Conservation (phyloP, 2,329 filamentous ascomycete species). For the Xylaria sp. region DNA sequence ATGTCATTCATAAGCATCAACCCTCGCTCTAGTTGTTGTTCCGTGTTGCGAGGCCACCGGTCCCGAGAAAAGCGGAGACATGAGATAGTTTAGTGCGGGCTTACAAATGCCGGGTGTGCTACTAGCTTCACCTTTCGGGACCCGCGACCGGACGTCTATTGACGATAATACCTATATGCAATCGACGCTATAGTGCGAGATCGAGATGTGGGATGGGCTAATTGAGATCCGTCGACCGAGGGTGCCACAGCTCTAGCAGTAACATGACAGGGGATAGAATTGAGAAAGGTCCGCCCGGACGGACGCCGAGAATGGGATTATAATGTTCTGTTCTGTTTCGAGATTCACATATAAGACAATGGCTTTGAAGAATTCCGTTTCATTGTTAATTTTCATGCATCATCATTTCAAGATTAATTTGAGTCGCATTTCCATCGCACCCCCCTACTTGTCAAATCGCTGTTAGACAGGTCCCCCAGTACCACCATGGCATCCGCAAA, state of each 20-base stretch:
- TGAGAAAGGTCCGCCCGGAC: constrained; percentile 16
- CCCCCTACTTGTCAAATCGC: background rate
- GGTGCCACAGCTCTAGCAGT: background rate
- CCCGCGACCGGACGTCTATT: background rate
- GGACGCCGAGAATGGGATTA: constrained; percentile 19
- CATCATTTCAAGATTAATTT: background rate
- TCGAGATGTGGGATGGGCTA: background rate
- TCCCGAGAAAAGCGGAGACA: background rate
- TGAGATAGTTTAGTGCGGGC: background rate
- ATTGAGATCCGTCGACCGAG: background rate
- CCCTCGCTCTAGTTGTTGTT: background rate
- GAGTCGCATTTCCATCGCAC: background rate
- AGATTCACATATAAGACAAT: constrained; percentile 16
- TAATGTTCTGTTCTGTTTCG: background rate
- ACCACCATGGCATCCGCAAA: constrained; percentile 37
- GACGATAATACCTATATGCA: too few species aligned
- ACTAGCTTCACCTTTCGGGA: background rate
- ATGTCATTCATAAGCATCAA: background rate
- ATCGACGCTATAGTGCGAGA: background rate
- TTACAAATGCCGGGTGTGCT: background rate
- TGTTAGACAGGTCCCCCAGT: background rate
- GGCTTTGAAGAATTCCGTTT: background rate
- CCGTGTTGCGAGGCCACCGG: background rate
- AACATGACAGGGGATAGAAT: background rate
- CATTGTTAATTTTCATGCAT: background rate